These are phyloP conservation scores for Leishmania amazonensis DNA, from an alignment of 208 protist species.

Conservation along the genomic window DNA sequence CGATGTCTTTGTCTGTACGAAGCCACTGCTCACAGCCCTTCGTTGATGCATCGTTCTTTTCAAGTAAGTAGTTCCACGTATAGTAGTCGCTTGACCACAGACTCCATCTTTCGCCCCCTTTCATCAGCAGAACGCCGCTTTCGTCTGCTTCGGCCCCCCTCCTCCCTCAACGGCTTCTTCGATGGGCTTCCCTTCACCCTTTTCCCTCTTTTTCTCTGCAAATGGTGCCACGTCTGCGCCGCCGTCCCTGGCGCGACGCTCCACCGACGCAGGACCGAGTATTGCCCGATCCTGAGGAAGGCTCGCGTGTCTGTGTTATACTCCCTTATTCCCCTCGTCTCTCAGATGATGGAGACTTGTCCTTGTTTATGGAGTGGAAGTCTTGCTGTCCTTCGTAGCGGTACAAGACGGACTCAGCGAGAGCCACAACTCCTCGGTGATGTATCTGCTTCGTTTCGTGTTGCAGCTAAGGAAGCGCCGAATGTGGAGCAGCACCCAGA, in stretches of 20 bases:
- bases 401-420: background rate
- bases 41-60: background rate
- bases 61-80: background rate
- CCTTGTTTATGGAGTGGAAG: background rate
- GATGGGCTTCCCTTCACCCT: background rate
- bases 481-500: background rate
- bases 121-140: slow-evolving; percentile 1
- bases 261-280: background rate
- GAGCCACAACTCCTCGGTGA: background rate
- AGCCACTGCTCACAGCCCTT: background rate
- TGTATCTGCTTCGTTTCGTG: background rate
- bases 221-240: background rate
- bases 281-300: background rate
- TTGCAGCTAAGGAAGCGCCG: background rate
- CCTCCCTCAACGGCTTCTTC: background rate
- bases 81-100: background rate
- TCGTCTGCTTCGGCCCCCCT: background rate
- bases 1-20: background rate
- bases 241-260: background rate
- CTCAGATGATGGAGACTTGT: background rate
- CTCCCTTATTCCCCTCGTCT: background rate
- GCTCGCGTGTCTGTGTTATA: background rate
- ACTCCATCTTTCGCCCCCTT: background rate
- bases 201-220: background rate
- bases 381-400: background rate